Percentiles rank a stretch among this genome's conserved stretches.
These are phyloP conservation scores for Plasmodium fragile DNA, from an alignment of 169 alveolate genomes.

Conservation along the genomic window DNA sequence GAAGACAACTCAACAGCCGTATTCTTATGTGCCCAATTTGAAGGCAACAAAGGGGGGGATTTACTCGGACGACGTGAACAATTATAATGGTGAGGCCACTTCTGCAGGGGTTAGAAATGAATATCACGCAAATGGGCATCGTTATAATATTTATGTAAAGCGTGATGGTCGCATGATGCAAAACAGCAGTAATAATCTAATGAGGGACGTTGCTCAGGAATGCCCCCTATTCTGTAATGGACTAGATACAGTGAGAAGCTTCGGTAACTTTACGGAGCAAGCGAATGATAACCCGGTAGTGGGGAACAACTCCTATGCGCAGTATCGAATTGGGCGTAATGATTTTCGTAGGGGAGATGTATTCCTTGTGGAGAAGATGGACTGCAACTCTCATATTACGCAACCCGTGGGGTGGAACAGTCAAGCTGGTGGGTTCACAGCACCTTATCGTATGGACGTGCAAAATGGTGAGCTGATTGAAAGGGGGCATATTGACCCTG, in stretches of 20 bases:
- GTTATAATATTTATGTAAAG: neutral
- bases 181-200: slow-evolving; percentile 6
- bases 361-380: neutral
- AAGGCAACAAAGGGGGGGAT: neutral
- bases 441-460: neutral
- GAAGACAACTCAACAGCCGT: neutral
- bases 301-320: neutral
- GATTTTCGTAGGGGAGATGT: neutral
- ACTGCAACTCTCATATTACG: neutral
- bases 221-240: slow-evolving; percentile 15
- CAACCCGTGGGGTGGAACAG: neutral
- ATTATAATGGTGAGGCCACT: neutral
- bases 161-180: neutral
- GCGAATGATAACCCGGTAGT: neutral
- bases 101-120: neutral
- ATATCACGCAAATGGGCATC: neutral
- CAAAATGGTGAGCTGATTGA: neutral
- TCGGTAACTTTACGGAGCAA: neutral
- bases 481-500: neutral
- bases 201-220: neutral
- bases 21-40: neutral
- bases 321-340: neutral
- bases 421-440: neutral
- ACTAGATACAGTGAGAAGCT: neutral
- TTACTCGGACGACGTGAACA: neutral